Evolutionary conservation across 768 basidiomycete species (phyloP).

Genomic region (Cystobasidium tubakii): DNA sequence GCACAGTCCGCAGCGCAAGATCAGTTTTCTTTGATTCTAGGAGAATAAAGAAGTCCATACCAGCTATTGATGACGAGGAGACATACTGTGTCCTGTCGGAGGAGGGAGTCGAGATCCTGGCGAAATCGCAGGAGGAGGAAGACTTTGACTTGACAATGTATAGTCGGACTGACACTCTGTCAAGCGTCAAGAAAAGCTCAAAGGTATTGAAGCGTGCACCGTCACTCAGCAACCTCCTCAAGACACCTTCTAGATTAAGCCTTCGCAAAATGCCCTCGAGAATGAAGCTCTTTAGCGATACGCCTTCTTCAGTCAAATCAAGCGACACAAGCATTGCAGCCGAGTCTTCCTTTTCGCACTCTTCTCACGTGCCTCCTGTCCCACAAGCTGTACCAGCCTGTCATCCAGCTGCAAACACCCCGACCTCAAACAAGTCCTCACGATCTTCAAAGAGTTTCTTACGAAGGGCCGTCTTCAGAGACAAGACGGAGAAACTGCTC

Average conservation of each 20-base stretch:
- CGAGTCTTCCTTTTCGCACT: not conserved
- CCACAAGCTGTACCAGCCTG: not conserved
- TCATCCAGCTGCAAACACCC: not conserved
- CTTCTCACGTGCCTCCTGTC: not conserved
- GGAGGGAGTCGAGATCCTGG: conserved; percentile 24
- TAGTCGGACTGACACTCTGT: not conserved
- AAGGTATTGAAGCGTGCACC: conserved; percentile 23
- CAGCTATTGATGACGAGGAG: conserved; percentile 7
- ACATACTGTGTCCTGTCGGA: conserved; percentile 23
- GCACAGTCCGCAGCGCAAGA: not conserved
- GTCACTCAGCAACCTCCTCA: conserved; percentile 27
- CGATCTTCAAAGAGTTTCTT: not conserved
- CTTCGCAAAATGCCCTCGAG: conserved; percentile 23
- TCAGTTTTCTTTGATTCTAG: conserved; percentile 4
- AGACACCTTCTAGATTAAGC: conserved; percentile 28
- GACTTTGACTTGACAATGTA: not conserved
- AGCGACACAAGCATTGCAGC: not conserved
- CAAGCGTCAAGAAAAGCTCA: not conserved
- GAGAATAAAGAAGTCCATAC: not conserved
- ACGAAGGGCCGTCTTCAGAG: not conserved
- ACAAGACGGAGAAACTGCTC: not conserved
- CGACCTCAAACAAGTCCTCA: not conserved
- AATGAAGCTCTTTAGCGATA: conserved; percentile 16
- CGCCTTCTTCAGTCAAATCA: conserved; percentile 16
- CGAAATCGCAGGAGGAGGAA: not conserved